phyloP scores from a whole-genome alignment of 495 filamentous ascomycete species.

The Daldinia caldariorum region DNA sequence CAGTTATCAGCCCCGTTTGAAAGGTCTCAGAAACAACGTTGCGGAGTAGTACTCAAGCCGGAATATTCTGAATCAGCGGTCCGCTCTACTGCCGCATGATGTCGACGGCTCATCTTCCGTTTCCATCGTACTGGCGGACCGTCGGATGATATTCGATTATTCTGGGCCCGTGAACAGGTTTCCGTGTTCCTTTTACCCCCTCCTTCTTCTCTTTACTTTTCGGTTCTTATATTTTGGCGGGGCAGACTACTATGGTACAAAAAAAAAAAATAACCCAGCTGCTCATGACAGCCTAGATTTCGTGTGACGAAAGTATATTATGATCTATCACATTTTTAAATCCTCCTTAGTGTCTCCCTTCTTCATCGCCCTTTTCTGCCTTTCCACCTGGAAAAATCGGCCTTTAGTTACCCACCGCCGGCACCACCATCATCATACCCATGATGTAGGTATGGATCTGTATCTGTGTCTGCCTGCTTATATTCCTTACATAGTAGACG shows the following conservation, averaged over 20 bases:
- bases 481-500: constrained; percentile 3
- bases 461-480: constrained; percentile 28
- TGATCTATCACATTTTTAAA: constrained; percentile 36
- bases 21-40: constrained; percentile 36
- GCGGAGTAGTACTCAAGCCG: constrained; percentile 34
- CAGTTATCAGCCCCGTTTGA: constrained; percentile 41
- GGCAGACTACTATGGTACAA: constrained; percentile 15
- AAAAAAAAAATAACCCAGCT: constrained; percentile 4
- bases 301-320: constrained; percentile 25
- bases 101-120: constrained; percentile 28
- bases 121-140: constrained; percentile 28
- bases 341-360: constrained; percentile 2
- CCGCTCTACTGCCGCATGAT: constrained; percentile 35
- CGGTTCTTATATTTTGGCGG: constrained; percentile 41
- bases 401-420: constrained; percentile 29
- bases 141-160: constrained; percentile 29
- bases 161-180: constrained; percentile 22
- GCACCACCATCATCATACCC: constrained; percentile 16
- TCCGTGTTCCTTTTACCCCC: constrained; percentile 27
- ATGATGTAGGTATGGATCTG: constrained; percentile 16
- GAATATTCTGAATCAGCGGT: constrained; percentile 42
- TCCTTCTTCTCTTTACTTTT: constrained; percentile 21
- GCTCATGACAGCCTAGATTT: constrained; percentile 40
- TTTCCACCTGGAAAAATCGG: constrained; percentile 15
- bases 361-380: constrained; percentile 5